Base-by-base conservation (phyloP, 2,329 filamentous ascomycete genomes). In the Myriosclerotinia scirpicola region DNA sequence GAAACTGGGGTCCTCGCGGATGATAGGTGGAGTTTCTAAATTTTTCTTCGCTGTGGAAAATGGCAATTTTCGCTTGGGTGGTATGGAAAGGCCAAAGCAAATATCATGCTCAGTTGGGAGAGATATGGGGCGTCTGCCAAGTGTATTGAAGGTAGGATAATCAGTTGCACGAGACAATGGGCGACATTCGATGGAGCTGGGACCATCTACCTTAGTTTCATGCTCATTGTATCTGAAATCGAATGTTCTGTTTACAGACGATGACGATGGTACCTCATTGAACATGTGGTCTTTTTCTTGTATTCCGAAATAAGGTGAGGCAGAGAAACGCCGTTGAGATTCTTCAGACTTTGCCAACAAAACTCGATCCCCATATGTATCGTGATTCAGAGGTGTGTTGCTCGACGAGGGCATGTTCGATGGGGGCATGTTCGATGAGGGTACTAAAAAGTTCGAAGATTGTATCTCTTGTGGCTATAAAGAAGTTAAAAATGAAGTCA, bases 31-130 rank as follows among this genome's bases (percentile, higher is more conserved):
- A 26, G 34, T 2, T 17, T 40, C 30, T 5, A 11, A 14, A 53
- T 36, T 5, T 8, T 62, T 50, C 60, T 55, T 68, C 17, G 65
- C 52, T 22, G 65, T 72, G 6, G 67, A 66, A 36, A 76, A 76
- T 4, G 75, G 74, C n/a, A 75, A 66, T 54, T 70, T 66, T 55
- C 72, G 69, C 65, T 62, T 73, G 34, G 74, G 73, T 20, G 75
- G 73, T 56, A 75, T 69, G 54, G 60, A 64, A 38, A 70, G 44
- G 42, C 26, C 36, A 15, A 26, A 54, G 44, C 42, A 61, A n/a
- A n/a, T 63, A 52, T 56, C 56, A 34, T 54, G 56, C 38, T 66
- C 55, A 56, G 46, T 40, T 58, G 67, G 48, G 40, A 67, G 36
- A 53, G 52, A 56, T 52, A 59, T 22, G 38, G 50, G 58, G 8